phyloP scores from a whole-genome alignment of 176 grass and related monocot species.

The Microstegium vimineum region DNA sequence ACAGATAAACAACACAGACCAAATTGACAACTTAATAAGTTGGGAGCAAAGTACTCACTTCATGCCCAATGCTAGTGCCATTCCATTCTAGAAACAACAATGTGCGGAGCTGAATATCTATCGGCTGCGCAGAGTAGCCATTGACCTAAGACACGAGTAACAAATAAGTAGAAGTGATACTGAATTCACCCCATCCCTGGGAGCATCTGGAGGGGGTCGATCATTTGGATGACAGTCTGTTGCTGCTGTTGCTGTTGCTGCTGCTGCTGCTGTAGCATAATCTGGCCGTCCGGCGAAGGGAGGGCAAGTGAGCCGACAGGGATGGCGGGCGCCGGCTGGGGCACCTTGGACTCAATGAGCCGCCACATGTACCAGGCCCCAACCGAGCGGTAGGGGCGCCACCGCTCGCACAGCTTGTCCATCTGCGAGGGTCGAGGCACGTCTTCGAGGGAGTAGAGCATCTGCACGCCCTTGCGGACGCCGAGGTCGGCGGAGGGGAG shows the following conservation, averaged over 20 bases:
- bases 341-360: conserved; percentile 61
- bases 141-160: conserved; percentile 26
- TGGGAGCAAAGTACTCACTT: neutral
- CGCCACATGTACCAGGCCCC: conserved; percentile 99
- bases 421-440: conserved; percentile 79
- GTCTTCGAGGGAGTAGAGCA: conserved; percentile 68
- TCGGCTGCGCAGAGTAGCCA: neutral
- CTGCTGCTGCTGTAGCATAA: conserved; percentile 27
- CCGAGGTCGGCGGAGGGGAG: conserved; percentile 84
- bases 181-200: conserved; percentile 47
- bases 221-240: conserved; percentile 42
- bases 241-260: conserved; percentile 25
- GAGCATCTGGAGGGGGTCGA: conserved; percentile 67
- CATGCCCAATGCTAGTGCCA: neutral
- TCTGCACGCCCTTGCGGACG: conserved; percentile 90
- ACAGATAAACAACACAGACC: conserved; percentile 20
- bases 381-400: conserved; percentile 86
- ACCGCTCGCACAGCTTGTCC: conserved; percentile 82
- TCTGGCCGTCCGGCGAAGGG: neutral
- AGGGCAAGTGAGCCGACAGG: neutral
- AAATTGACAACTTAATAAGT: conserved; percentile 12
- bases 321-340: conserved; percentile 5
- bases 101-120: neutral
- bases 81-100: neutral
- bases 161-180: conserved; percentile 16